phyloP scores from a whole-genome alignment of 2,329 filamentous ascomycete genomes.

The Epichloe gansuensis region DNA sequence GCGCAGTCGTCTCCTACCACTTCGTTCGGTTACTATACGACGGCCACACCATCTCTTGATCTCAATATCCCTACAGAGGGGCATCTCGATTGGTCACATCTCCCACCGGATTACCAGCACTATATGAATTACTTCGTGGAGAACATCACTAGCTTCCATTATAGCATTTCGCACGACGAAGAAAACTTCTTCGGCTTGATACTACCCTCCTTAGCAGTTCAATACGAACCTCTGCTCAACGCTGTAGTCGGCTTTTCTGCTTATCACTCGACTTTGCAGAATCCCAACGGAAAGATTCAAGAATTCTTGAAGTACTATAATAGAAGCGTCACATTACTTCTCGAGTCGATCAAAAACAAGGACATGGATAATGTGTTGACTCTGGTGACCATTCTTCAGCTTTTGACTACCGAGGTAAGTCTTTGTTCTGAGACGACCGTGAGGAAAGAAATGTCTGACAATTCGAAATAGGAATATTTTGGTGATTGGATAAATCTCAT shows the following conservation, averaged over 20 bases:
- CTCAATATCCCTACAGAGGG: constrained; percentile 12
- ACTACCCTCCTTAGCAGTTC: constrained; percentile 59
- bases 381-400: constrained; percentile 75
- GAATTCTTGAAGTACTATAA: constrained; percentile 87
- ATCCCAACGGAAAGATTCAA: constrained; percentile 60
- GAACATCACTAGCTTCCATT: constrained; percentile 71
- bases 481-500: constrained; percentile 93
- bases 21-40: constrained; percentile 29
- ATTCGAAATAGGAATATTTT: constrained; percentile 62
- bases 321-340: constrained; percentile 66
- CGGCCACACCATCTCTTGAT: constrained; percentile 15
- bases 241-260: constrained; percentile 80
- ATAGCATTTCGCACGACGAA: constrained; percentile 60
- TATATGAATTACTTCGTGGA: constrained; percentile 70
- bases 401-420: constrained; percentile 83
- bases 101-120: constrained; percentile 60
- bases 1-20: constrained; percentile 38
- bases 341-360: constrained; percentile 57
- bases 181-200: constrained; percentile 62
- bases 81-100: constrained; percentile 39
- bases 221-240: constrained; percentile 69
- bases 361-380: constrained; percentile 63
- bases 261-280: constrained; percentile 67
- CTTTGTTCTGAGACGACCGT: not conserved
- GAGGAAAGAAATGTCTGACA: constrained; percentile 1